These are phyloP conservation scores for Carallia pectinifolia DNA, from an alignment of 345 rosid genomes.

Conservation along the genomic window DNA sequence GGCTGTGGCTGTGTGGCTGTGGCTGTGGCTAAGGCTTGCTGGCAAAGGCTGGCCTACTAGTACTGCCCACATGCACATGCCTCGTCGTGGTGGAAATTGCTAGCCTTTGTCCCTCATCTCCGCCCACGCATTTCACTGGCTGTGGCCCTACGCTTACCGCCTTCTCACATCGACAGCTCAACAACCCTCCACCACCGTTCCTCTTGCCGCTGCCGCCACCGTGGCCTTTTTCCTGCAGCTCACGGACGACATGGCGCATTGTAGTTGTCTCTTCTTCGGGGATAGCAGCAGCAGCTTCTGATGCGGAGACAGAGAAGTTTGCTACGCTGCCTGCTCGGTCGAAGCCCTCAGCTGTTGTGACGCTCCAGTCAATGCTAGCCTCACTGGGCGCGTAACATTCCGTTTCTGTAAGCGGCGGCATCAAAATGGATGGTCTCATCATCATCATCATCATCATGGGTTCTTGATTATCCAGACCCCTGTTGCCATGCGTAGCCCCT, in stretches of 20 bases:
- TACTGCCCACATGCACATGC: slow-evolving; percentile 30
- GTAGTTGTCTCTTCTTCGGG: slow-evolving; percentile 26
- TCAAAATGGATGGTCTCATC: slow-evolving; percentile 13
- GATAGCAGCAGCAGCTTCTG: slow-evolving; percentile 25
- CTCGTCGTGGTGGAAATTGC: slow-evolving; percentile 11
- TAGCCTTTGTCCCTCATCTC: slow-evolving; percentile 13
- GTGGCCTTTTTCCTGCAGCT: neutral
- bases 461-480: slow-evolving; percentile 29
- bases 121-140: slow-evolving; percentile 37
- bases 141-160: slow-evolving; percentile 70
- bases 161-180: slow-evolving; percentile 76
- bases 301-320: slow-evolving; percentile 48
- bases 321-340: slow-evolving; percentile 40
- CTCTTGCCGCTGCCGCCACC: slow-evolving; percentile 12
- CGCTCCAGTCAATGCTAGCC: slow-evolving; percentile 90
- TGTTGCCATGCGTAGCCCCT: slow-evolving; percentile 11
- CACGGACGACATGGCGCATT: slow-evolving; percentile 15
- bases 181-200: slow-evolving; percentile 37
- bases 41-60: slow-evolving; percentile 28
- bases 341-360: slow-evolving; percentile 70
- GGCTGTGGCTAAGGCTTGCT: slow-evolving; percentile 13
- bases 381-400: slow-evolving; percentile 89
- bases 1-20: slow-evolving; percentile 1
- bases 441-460: neutral
- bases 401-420: slow-evolving; percentile 19